Conservation (phyloP, 805 yeast species). For the Middelhovenomyces tepae region DNA sequence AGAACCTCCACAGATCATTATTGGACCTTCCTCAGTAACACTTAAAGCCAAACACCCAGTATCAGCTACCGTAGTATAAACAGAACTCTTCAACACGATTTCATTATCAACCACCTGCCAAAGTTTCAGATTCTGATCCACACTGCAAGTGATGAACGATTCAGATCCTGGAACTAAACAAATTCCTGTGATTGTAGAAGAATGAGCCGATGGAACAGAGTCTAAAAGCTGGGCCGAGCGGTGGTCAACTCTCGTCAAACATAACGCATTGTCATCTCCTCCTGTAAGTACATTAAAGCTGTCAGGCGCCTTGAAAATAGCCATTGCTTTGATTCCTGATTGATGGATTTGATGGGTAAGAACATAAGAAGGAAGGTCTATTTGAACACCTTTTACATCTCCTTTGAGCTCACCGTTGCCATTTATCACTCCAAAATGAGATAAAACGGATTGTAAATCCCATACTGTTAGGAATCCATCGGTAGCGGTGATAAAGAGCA, state of each 20-base stretch:
- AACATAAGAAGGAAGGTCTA: neutral
- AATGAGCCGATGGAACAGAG: constrained; percentile 51
- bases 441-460: constrained; percentile 35
- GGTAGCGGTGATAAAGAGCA: constrained; percentile 58
- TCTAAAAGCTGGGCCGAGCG: constrained; percentile 19
- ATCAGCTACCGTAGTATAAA: constrained; percentile 80
- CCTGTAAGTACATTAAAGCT: constrained; percentile 38
- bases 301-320: constrained; percentile 19
- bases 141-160: constrained; percentile 52
- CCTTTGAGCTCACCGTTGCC: neutral
- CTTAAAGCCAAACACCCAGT: constrained; percentile 59
- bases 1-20: constrained; percentile 59
- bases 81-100: constrained; percentile 30
- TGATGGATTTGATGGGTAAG: constrained; percentile 56
- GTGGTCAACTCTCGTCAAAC: constrained; percentile 31
- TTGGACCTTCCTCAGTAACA: constrained; percentile 21
- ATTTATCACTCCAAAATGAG: neutral
- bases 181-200: constrained; percentile 77
- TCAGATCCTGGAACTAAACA: constrained; percentile 24
- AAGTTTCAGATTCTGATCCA: constrained; percentile 66
- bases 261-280: constrained; percentile 85
- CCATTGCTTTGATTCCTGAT: constrained; percentile 70
- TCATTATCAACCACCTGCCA: constrained; percentile 43
- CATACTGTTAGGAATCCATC: constrained; percentile 72
- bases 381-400: no score